phyloP scores from a whole-genome alignment of 352 stramenopile species.

The Phytophthora sp. region DNA sequence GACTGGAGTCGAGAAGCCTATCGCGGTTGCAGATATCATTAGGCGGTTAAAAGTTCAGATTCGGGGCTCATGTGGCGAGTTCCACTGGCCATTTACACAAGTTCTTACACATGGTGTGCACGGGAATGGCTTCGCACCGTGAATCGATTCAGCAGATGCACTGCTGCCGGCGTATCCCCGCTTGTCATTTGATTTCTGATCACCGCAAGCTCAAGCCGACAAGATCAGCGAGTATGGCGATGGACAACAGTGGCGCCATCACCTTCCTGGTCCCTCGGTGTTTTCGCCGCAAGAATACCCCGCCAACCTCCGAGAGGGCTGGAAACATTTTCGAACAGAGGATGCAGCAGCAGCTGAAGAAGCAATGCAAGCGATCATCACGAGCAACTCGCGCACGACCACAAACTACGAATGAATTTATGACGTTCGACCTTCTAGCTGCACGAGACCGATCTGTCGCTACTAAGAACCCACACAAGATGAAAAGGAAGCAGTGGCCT shows the following conservation, averaged over 20 bases:
- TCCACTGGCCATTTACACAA: slow-evolving; percentile 20
- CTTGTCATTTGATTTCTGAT: slow-evolving; percentile 10
- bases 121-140: not conserved
- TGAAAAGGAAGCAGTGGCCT: not conserved
- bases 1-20: not conserved
- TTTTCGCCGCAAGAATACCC: slow-evolving; percentile 13
- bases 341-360: slow-evolving; percentile 20
- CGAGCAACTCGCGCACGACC: not conserved
- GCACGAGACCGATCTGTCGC: slow-evolving; percentile 1
- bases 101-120: no score
- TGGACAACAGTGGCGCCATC: not conserved
- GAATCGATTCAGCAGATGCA: slow-evolving; percentile 7
- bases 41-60: slow-evolving; percentile 5
- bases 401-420: not conserved
- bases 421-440: slow-evolving; percentile 13
- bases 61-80: slow-evolving; percentile 15
- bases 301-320: not conserved
- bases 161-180: not conserved
- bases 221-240: slow-evolving; percentile 6
- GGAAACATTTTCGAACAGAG: slow-evolving; percentile 19
- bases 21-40: not conserved
- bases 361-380: slow-evolving; percentile 6
- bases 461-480: not conserved
- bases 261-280: slow-evolving; percentile 12
- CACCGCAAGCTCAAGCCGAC: slow-evolving; percentile 2